Percentiles rank a stretch among this genome's conserved stretches.
Evolutionary conservation across 495 filamentous ascomycete species (phyloP).

Genomic region (Penicillium arizonense): DNA sequence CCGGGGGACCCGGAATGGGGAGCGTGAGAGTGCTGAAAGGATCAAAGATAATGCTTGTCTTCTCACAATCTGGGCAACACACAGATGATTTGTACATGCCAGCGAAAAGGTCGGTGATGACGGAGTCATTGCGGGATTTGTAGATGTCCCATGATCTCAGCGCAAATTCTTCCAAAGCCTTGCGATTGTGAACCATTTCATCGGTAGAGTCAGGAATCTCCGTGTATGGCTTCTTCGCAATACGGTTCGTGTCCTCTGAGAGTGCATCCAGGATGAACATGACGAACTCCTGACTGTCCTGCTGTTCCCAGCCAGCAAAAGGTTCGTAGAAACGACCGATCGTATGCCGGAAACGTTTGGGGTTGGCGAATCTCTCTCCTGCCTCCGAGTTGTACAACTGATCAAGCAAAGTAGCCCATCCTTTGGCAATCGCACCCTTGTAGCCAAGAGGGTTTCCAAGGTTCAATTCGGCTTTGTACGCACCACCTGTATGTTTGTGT

Average conservation of each 20-base stretch:
- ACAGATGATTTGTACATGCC: constrained; percentile 98
- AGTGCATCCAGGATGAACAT: constrained; percentile 93
- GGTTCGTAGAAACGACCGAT: constrained; percentile 77
- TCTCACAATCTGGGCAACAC: constrained; percentile 83
- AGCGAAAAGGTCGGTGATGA: constrained; percentile 91
- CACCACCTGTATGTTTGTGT: constrained; percentile 46
- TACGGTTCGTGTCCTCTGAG: constrained; percentile 91
- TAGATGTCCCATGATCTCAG: constrained; percentile 88
- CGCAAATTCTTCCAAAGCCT: constrained; percentile 76
- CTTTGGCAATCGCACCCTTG: constrained; percentile 75
- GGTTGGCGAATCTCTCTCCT: constrained; percentile 61
- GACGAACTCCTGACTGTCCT: constrained; percentile 97
- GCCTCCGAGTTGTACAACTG: constrained; percentile 61
- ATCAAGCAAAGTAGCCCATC: constrained; percentile 71
- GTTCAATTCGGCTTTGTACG: constrained; percentile 79
- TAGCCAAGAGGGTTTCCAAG: constrained; percentile 78
- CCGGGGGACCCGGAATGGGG: constrained; percentile 78
- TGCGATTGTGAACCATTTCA: constrained; percentile 83
- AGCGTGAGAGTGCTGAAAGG: constrained; percentile 94
- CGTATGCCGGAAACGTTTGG: constrained; percentile 73
- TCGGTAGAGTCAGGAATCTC: constrained; percentile 98
- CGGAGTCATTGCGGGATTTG: constrained; percentile 88
- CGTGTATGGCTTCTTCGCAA: constrained; percentile 94
- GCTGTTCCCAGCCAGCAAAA: constrained; percentile 93
- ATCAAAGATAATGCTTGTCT: constrained; percentile 98